Percentiles rank a stretch among this genome's conserved stretches.
Evolutionary conservation across 306 rosid genomes (phyloP).

Genomic region (Parietaria judaica): DNA sequence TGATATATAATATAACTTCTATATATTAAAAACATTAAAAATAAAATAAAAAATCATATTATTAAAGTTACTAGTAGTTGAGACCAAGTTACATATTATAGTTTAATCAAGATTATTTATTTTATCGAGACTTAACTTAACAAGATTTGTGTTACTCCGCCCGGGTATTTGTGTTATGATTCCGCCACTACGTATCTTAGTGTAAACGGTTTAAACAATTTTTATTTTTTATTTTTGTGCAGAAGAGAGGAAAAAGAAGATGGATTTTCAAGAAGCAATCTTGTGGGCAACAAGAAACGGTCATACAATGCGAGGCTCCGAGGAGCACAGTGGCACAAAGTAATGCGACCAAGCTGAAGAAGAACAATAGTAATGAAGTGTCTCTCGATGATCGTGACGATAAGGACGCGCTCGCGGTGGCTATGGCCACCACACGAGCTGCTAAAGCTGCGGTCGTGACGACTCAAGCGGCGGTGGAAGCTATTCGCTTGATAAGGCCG

Average conservation of each 20-base stretch:
- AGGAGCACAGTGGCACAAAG: neutral
- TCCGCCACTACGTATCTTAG: too few species aligned
- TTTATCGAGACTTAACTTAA: neutral
- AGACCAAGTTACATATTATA: too few species aligned
- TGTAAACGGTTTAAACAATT: too few species aligned
- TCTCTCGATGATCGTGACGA: neutral
- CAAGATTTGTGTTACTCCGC: too few species aligned
- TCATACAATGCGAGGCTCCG: constrained; percentile 14
- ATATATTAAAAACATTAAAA: too few species aligned
- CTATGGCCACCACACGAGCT: constrained; percentile 33
- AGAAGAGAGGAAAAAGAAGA: constrained; percentile 52
- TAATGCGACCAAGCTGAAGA: neutral
- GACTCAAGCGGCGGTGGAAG: constrained; percentile 38
- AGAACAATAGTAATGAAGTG: constrained; percentile 4
- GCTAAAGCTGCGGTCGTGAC: constrained; percentile 39
- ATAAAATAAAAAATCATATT: too few species aligned
- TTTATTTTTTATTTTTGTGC: constrained; percentile 5
- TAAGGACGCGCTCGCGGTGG: constrained; percentile 27
- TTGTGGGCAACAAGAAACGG: constrained; percentile 29
- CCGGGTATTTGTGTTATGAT: too few species aligned
- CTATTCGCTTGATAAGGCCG: constrained; percentile 29
- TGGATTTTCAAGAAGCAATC: constrained; percentile 43
- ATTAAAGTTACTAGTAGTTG: too few species aligned
- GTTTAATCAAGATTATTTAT: too few species aligned
- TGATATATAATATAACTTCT: too few species aligned